phyloP scores from a whole-genome alignment of 2,329 filamentous ascomycete species.

The Chaetomium strumarium region DNA sequence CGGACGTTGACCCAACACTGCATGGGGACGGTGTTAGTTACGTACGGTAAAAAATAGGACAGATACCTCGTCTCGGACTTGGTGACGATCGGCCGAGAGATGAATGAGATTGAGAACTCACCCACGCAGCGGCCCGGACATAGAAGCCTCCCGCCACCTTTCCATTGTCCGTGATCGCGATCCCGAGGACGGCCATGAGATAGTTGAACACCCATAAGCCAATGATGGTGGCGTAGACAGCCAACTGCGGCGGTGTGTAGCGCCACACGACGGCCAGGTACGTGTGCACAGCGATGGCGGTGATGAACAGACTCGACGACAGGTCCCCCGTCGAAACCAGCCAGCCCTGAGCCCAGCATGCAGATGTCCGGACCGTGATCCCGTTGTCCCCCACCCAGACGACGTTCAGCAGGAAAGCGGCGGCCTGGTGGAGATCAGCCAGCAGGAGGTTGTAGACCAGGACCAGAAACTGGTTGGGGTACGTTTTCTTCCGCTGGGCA shows the following conservation, averaged over 20 bases:
- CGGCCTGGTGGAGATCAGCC: conserved; percentile 52
- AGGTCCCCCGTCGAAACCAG: conserved; percentile 54
- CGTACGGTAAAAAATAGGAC: neutral
- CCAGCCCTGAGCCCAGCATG: conserved; percentile 51
- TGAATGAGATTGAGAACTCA: conserved; percentile 23
- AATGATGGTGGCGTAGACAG: conserved; percentile 39
- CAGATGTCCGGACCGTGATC: conserved; percentile 41
- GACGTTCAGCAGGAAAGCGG: conserved; percentile 50
- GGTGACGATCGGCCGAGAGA: neutral
- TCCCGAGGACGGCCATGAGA: conserved; percentile 38
- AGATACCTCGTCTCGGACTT: neutral
- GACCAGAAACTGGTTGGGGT: conserved; percentile 51
- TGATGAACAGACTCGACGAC: conserved; percentile 52
- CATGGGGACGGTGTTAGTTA: neutral
- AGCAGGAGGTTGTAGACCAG: conserved; percentile 55
- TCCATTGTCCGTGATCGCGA: conserved; percentile 26
- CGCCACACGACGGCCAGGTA: conserved; percentile 48
- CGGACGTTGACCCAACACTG: conserved; percentile 57
- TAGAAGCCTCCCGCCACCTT: conserved; percentile 35
- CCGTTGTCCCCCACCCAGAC: conserved; percentile 44
- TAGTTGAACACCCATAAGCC: conserved; percentile 46
- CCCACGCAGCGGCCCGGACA: conserved; percentile 50
- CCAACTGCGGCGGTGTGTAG: conserved; percentile 39
- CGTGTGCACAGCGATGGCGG: conserved; percentile 52
- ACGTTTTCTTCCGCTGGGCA: conserved; percentile 8